Base-by-base conservation (phyloP, 2,329 filamentous ascomycete species). In the Phyllosticta paracitricarpa region DNA sequence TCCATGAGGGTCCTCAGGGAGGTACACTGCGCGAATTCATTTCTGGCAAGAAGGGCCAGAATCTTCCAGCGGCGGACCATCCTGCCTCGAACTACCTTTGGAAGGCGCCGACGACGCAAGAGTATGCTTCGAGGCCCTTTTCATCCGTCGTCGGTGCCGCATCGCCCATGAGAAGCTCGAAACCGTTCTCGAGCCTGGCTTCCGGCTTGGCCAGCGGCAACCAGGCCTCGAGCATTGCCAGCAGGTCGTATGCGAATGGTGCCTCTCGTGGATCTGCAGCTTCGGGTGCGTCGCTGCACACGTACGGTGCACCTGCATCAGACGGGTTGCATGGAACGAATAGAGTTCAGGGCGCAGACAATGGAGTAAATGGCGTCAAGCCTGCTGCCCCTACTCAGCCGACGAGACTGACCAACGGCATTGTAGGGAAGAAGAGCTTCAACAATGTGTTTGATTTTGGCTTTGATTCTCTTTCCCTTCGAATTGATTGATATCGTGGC, bases 21-120 rank as follows among this genome's bases (percentile, higher is more conserved):
- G 83, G 83, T 0, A 85, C 82, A 0, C 84, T 85, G 64, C 75
- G 84, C 8, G 84, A 87, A 71, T 86, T 86, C 68, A 76, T 86
- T 62, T 82, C 83, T 61, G 76, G 77, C 17, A 75, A 74, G 24
- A 69, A 74, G 10, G 83, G 82, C 0, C 78, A 82, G 65, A 77
- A 71, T 8, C 76, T 80, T 48, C 81, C 82, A 2, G 68, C 77
- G 1, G 72, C 77, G 0, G 79, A 82, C 56, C 84, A 86, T 66
- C 73, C 79, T 6, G 82, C 82, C 1, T 74, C 78, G 0, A 76
- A 73, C 30, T 82, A 83, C 68, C 70, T 67, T 57, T 74, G 72
- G 72, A 73, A 68, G 52, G 69, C 70, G 9, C 68, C 73, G 2
- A 66, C 70, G 28, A 66, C 68, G 10, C 67, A 69, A 54, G 69